A percentile compares a stretch with the other conserved stretches of the same genome.
Conservation (phyloP, 441 rosid genomes). For the Kokia cookei region DNA sequence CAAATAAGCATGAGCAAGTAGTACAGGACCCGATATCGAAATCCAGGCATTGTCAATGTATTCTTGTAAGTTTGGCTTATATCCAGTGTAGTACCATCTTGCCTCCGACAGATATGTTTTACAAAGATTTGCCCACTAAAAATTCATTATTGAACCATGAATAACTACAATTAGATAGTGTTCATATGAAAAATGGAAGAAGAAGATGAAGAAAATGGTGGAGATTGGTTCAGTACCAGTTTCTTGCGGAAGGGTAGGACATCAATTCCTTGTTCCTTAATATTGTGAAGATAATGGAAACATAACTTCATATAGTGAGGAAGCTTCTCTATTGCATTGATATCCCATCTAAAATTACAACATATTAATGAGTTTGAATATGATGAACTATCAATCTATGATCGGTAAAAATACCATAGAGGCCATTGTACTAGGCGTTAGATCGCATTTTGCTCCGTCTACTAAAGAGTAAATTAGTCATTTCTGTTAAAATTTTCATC, state of each 20-base stretch:
- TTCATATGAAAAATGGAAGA: neutral
- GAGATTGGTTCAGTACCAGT: neutral
- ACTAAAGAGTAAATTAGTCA: too few species aligned
- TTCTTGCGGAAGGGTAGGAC: slow-evolving; percentile 11
- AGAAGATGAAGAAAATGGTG: neutral
- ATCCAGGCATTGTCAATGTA: neutral
- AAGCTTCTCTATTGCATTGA: neutral
- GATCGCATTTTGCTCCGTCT: too few species aligned
- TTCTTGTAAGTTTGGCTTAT: too few species aligned
- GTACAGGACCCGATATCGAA: neutral
- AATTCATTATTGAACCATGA: neutral
- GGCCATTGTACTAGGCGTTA: too few species aligned
- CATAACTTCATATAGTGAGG: neutral
- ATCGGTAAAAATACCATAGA: too few species aligned
- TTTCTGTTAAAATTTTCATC: too few species aligned
- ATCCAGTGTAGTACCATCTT: too few species aligned
- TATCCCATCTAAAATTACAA: neutral
- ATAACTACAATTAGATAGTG: neutral
- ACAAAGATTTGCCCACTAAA: too few species aligned
- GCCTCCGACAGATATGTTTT: too few species aligned
- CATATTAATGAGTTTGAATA: neutral
- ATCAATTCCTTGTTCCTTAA: slow-evolving; percentile 9
- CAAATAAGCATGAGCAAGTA: neutral
- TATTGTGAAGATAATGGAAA: neutral
- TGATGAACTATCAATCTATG: too few species aligned